Percentiles rank a stretch among this genome's conserved stretches.
phyloP scores from a whole-genome alignment of 495 filamentous ascomycete genomes.

The Delitschia confertaspora region DNA sequence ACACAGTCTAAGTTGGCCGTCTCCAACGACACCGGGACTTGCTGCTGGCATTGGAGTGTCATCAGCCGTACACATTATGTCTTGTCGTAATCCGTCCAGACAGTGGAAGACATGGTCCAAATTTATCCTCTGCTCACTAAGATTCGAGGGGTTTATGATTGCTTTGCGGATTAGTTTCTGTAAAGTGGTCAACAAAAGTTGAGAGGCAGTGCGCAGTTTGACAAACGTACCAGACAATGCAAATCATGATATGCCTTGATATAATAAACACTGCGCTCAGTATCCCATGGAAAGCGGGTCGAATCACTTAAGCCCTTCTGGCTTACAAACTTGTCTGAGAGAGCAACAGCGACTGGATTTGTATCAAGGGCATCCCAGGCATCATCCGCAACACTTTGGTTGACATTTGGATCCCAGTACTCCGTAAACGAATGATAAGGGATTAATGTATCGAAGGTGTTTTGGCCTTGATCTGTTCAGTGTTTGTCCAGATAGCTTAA shows the following conservation, averaged over 20 bases:
- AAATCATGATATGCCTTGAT: conserved; percentile 21
- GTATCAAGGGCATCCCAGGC: conserved; percentile 22
- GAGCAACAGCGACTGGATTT: conserved; percentile 14
- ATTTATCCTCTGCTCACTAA: neutral
- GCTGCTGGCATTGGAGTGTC: conserved; percentile 21
- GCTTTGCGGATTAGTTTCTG: conserved; percentile 17
- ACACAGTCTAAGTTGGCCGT: conserved; percentile 15
- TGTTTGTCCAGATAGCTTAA: neutral
- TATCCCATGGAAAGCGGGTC: conserved; percentile 20
- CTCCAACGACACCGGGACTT: neutral
- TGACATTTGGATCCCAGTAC: conserved; percentile 18
- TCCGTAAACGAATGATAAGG: conserved; percentile 5
- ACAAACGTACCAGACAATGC: conserved; percentile 18
- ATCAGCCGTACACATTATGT: conserved; percentile 21
- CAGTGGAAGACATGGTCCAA: conserved; percentile 18
- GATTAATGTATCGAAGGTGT: conserved; percentile 14
- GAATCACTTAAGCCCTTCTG: conserved; percentile 8
- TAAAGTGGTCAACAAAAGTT: neutral
- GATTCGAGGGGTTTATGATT: conserved; percentile 1
- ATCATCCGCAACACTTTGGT: conserved; percentile 2
- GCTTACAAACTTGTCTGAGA: conserved; percentile 9
- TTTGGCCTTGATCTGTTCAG: conserved; percentile 14
- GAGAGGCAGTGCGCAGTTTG: neutral
- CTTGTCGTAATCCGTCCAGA: conserved; percentile 18
- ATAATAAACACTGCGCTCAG: conserved; percentile 20